These are phyloP conservation scores for Labyrinthula sp. DNA, from an alignment of 352 stramenopile species.

Conservation along the genomic window DNA sequence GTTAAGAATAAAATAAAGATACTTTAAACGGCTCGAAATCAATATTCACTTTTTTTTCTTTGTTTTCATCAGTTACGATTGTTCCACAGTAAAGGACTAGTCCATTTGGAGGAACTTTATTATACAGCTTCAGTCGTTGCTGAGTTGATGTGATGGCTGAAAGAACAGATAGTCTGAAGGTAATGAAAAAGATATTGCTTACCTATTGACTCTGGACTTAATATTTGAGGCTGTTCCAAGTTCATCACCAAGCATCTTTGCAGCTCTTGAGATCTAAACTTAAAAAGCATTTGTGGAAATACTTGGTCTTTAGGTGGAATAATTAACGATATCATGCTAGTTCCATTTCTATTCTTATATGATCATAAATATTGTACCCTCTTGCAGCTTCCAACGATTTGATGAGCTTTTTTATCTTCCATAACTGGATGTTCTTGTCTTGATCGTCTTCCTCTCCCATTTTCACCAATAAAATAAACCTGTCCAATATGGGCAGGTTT, in stretches of 20 bases:
- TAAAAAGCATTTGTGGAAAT: constrained; percentile 3
- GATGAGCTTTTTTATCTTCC: constrained; percentile 99
- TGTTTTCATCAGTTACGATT: constrained; percentile 95
- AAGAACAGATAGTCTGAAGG: constrained; percentile 65
- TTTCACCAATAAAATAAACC: too few relatives aligned
- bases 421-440: constrained; percentile 91
- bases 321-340: constrained; percentile 98
- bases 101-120: constrained; percentile 79
- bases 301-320: constrained; percentile 90
- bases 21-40: constrained; percentile 99
- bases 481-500: too few relatives aligned
- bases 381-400: constrained; percentile 49
- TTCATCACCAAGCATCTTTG: constrained; percentile 95
- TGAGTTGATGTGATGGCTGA: constrained; percentile 95
- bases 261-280: constrained; percentile 66
- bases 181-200: neutral
- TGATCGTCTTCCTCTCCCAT: constrained; percentile 30
- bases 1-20: too few relatives aligned
- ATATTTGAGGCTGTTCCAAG: constrained; percentile 99
- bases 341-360: constrained; percentile 64
- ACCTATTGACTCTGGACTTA: constrained; percentile 92
- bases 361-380: constrained; percentile 1
- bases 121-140: constrained; percentile 96
- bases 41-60: constrained; percentile 97
- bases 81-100: constrained; percentile 98